Evolutionary conservation across 192 early-diverging fungal species (phyloP).

Genomic region (Pilaira anomala): DNA sequence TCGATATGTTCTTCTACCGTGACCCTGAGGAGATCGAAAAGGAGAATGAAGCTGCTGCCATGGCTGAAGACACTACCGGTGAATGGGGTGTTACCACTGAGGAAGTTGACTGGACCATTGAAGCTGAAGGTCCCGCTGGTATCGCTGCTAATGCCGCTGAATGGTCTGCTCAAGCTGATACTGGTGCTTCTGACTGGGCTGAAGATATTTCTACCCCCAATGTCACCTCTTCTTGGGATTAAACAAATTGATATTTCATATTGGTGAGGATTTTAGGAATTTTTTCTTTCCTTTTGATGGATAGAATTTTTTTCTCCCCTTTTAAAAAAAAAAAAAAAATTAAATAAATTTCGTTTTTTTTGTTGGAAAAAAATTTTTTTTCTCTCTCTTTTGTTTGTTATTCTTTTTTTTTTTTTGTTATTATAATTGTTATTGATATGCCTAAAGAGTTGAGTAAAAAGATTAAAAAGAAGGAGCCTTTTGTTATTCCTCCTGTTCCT

Average conservation of each 20-base stretch:
- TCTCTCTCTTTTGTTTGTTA: not conserved
- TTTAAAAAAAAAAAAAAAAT: no score
- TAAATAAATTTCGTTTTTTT: no score
- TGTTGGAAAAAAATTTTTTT: not conserved
- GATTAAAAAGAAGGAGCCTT: conserved; percentile 18
- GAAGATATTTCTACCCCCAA: conserved; percentile 19
- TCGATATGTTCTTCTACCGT: conserved; percentile 99
- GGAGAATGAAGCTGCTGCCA: conserved; percentile 72
- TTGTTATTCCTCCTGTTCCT: conserved; percentile 36
- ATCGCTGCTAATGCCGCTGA: conserved; percentile 30
- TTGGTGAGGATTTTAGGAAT: no score
- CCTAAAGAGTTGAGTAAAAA: conserved; percentile 28
- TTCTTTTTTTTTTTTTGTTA: not conserved
- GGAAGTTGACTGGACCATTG: conserved; percentile 62
- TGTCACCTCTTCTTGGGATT: conserved; percentile 23
- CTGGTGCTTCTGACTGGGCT: conserved; percentile 24
- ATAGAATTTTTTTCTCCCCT: no score
- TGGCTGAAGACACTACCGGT: conserved; percentile 12
- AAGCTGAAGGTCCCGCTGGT: conserved; percentile 40
- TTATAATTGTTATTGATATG: conserved; percentile 7
- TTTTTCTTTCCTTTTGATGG: no score
- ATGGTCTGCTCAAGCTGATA: conserved; percentile 20
- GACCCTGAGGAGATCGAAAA: conserved; percentile 94
- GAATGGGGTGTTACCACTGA: conserved; percentile 34
- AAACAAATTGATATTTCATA: not conserved